Evolutionary conservation across 164 flowering plant genomes (phyloP).

Genomic region (Annona cherimola): DNA sequence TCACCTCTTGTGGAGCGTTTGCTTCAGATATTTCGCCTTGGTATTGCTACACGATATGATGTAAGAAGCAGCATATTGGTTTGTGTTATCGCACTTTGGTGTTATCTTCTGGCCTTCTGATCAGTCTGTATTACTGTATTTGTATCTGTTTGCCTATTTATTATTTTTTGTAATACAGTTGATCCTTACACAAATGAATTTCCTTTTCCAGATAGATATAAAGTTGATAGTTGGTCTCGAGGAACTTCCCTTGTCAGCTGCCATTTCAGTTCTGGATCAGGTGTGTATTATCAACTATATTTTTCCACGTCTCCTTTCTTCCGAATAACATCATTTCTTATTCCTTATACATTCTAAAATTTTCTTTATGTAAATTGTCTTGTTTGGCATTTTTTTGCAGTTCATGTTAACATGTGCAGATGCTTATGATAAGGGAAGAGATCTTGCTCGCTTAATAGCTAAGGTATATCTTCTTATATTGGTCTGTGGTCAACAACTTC

Average conservation of each 20-base stretch:
- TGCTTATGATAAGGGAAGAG: constrained; percentile 27
- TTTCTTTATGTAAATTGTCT: neutral
- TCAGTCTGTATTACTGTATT: too few relatives aligned
- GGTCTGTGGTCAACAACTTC: too few relatives aligned
- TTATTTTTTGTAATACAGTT: neutral
- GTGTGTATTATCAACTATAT: constrained; percentile 9
- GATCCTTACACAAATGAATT: neutral
- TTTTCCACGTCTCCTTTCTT: neutral
- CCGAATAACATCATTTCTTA: neutral
- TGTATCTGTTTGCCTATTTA: too few relatives aligned
- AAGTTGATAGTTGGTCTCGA: constrained; percentile 26
- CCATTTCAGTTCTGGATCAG: constrained; percentile 42
- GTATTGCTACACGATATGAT: constrained; percentile 40
- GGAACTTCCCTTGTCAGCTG: constrained; percentile 33
- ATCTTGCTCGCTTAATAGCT: constrained; percentile 29
- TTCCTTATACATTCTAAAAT: neutral
- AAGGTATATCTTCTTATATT: constrained; percentile 15
- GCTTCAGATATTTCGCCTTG: constrained; percentile 37
- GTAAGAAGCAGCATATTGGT: constrained; percentile 19
- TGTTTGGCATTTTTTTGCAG: constrained; percentile 12
- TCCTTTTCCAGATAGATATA: constrained; percentile 29
- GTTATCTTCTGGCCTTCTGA: too few relatives aligned
- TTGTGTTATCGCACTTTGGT: too few relatives aligned
- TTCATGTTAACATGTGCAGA: constrained; percentile 36
- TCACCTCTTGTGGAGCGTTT: constrained; percentile 32